Base-by-base conservation (phyloP, 2,329 filamentous ascomycete species). In the Ustulina deusta region DNA sequence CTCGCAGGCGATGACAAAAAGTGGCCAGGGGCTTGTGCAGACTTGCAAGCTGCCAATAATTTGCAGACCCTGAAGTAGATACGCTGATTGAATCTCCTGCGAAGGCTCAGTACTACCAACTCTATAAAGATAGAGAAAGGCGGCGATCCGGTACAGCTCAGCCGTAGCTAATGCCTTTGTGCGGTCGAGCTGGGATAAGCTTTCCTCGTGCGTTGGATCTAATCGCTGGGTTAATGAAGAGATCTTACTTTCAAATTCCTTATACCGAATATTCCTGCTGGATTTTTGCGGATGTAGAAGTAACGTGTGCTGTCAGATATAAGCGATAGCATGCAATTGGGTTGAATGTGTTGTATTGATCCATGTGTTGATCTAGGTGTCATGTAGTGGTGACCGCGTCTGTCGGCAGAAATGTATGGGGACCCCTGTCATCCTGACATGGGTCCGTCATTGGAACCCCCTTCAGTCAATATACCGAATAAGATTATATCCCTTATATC, bases 131-230 rank as follows among this genome's bases (percentile, higher is more conserved):
- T 85, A 86, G 0, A 85, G 78, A 38, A 82, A 77, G 1, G 83
- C 78, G 0, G 83, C 84, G 22, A 86, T 78, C 6, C 83, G 81
- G 67, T 86, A 86, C n/a, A 85, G 79, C 73, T 86, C 83, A 10
- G 84, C 83, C 3, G 84, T 86, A 44, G 79, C 77, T 54, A 75
- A 77, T 71, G 81, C 76, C 54, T 72, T 75, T 59, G 69, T 66
- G 25, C 72, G 74, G 48, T 78, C 73, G 15, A 71, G 58, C 36
- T 79, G 74, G 32, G 79, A 67, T 46, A 76, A 73, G 29, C 73
- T 67, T n/a, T 72, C 73, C 36, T 72, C 74, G 6, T 78, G 76
- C 1, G 64, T 62, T 17, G 76, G 74, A 61, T 77, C 72, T 15
- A 79, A 69, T 36, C 68, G 72, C 63, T 79, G 78, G 7, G 63